phyloP scores from a whole-genome alignment of 2,329 filamentous ascomycete genomes.

The Alternaria novae-zelandiae region DNA sequence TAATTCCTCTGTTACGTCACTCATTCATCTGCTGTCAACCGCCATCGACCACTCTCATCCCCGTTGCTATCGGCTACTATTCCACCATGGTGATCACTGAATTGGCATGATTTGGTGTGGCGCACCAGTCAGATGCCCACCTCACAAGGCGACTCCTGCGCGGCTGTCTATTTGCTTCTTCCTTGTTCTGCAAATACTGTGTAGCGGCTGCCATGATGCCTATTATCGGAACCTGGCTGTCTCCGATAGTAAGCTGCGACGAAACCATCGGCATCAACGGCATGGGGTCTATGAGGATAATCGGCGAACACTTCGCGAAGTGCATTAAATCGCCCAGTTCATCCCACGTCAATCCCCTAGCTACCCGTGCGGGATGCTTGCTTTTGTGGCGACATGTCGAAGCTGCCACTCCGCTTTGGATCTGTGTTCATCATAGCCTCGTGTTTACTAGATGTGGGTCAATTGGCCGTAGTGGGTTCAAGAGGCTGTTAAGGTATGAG shows the following conservation, averaged over 20 bases:
- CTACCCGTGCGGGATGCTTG: not conserved
- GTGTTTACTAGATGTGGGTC: conserved; percentile 6
- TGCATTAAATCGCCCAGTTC: not conserved
- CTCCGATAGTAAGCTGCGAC: conserved; percentile 2
- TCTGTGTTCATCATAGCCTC: not conserved
- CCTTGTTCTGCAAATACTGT: not conserved
- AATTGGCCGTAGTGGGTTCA: conserved; percentile 14
- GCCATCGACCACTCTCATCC: not conserved
- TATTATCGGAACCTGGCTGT: not conserved
- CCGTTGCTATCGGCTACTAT: not conserved
- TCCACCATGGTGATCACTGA: conserved; percentile 5
- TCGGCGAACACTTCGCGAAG: not conserved
- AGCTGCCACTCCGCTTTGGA: not conserved
- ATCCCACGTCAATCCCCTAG: conserved; percentile 3
- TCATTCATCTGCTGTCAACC: not conserved
- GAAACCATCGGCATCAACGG: not conserved
- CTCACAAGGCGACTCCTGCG: conserved; percentile 6
- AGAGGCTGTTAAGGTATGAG: not conserved
- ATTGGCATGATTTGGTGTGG: conserved; percentile 1
- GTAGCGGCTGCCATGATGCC: not conserved
- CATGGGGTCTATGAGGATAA: not conserved
- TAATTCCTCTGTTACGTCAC: not conserved
- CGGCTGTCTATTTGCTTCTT: conserved; percentile 17
- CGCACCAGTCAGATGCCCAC: conserved; percentile 15
- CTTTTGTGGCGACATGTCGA: not conserved